These are phyloP conservation scores for Kodamaea sp. DNA, from an alignment of 1,139 yeast genomes.

Conservation along the genomic window DNA sequence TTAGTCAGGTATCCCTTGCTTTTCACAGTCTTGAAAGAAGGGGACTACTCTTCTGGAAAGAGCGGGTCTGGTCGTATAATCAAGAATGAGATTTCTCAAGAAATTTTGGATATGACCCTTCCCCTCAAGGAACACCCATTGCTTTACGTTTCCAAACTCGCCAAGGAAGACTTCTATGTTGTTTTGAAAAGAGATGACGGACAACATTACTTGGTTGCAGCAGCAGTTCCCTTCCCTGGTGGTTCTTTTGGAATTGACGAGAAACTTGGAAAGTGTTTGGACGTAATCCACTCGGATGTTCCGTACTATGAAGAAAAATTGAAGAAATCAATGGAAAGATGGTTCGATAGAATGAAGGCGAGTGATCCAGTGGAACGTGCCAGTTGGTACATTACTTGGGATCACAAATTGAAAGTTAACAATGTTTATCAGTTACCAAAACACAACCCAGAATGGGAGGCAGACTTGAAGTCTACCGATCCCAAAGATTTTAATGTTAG, in stretches of 20 bases:
- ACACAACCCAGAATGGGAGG: slow-evolving; percentile 29
- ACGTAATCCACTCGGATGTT: slow-evolving; percentile 67
- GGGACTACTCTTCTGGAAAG: slow-evolving; percentile 11
- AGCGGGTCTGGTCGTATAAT: slow-evolving; percentile 44
- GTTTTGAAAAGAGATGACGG: slow-evolving; percentile 58
- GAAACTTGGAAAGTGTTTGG: slow-evolving; percentile 62
- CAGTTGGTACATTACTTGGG: slow-evolving; percentile 76
- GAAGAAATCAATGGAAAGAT: slow-evolving; percentile 71
- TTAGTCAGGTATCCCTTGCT: slow-evolving; percentile 60
- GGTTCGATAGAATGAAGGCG: slow-evolving; percentile 63
- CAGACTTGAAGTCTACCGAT: slow-evolving; percentile 34
- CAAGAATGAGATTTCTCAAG: slow-evolving; percentile 62
- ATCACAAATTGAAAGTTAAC: slow-evolving; percentile 58
- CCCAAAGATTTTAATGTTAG: slow-evolving; percentile 55
- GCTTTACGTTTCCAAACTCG: slow-evolving; percentile 62
- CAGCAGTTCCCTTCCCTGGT: slow-evolving; percentile 79
- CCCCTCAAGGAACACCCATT: slow-evolving; percentile 68
- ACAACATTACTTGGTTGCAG: slow-evolving; percentile 64
- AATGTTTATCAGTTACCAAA: slow-evolving; percentile 53
- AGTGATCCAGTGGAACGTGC: slow-evolving; percentile 70
- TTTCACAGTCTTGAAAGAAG: slow-evolving; percentile 52
- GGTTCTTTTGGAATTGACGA: slow-evolving; percentile 65
- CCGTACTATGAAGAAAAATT: slow-evolving; percentile 71
- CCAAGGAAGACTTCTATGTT: slow-evolving; percentile 72
- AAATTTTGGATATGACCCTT: slow-evolving; percentile 55